Conservation (phyloP, 345 rosid species). For the Eucalyptus camaldulensis region DNA sequence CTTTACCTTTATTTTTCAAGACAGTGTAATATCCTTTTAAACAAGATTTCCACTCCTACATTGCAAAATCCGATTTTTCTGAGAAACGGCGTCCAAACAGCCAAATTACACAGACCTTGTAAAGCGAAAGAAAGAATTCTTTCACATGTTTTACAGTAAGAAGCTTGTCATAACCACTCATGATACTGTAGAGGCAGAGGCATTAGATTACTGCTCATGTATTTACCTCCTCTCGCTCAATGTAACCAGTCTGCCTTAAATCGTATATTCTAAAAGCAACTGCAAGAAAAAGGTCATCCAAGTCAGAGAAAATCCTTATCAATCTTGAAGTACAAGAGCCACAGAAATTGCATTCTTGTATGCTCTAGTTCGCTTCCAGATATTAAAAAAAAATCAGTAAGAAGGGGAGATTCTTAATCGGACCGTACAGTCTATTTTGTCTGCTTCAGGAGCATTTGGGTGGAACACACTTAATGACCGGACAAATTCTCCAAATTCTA, state of each 20-base stretch:
- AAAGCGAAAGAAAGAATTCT: not conserved
- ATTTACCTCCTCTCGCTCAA: conserved; percentile 16
- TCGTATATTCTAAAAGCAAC: conserved; percentile 19
- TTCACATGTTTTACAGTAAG: not conserved
- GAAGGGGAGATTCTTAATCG: not conserved
- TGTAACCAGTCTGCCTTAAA: conserved; percentile 15
- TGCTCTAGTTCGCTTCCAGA: not conserved
- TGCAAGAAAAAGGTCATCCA: not conserved
- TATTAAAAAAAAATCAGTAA: not conserved
- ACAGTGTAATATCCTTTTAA: not conserved
- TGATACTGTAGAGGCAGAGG: not conserved
- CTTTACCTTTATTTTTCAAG: not conserved
- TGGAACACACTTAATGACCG: conserved; percentile 16
- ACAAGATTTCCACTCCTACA: not conserved
- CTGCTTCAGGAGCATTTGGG: conserved; percentile 6
- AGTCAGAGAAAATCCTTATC: not conserved
- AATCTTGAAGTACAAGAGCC: not conserved
- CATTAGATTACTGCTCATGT: not conserved
- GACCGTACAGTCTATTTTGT: conserved; percentile 7
- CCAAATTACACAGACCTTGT: not conserved
- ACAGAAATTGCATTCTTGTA: not conserved
- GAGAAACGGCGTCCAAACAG: not conserved
- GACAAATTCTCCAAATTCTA: conserved; percentile 22
- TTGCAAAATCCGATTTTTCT: not conserved
- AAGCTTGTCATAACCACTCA: not conserved